Evolutionary conservation across 352 stramenopile genomes (phyloP).

Genomic region (Phytopythium boreale): DNA sequence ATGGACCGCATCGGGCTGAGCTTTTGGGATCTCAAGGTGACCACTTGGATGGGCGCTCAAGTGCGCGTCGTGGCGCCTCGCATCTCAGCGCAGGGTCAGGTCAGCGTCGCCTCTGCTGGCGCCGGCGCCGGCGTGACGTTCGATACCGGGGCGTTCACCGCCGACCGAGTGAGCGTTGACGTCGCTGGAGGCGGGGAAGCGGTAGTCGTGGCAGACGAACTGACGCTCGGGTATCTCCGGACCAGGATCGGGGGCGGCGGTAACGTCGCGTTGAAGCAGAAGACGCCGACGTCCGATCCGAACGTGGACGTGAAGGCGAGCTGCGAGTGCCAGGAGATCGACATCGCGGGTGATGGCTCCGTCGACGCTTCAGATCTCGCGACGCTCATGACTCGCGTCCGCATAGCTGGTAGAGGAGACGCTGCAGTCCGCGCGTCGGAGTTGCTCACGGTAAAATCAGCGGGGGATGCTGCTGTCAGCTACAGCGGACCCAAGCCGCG

Average conservation of each 20-base stretch:
- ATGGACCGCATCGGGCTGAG: neutral
- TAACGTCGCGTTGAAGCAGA: neutral
- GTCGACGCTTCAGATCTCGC: neutral
- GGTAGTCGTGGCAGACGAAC: neutral
- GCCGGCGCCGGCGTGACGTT: neutral
- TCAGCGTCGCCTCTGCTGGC: neutral
- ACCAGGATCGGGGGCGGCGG: neutral
- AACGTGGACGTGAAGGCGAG: neutral
- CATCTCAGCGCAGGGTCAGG: neutral
- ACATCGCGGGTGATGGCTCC: neutral
- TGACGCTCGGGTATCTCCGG: neutral
- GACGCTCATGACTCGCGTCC: neutral
- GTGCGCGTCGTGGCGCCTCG: neutral
- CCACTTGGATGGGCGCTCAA: neutral
- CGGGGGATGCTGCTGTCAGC: neutral
- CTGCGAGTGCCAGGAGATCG: neutral
- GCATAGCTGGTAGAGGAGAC: neutral
- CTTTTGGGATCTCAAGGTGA: neutral
- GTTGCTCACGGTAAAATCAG: neutral
- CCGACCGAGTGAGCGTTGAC: neutral
- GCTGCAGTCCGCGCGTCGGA: neutral
- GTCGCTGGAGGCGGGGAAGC: neutral
- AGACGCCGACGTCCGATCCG: neutral
- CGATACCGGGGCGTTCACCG: neutral
- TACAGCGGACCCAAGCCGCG: neutral